phyloP scores from a whole-genome alignment of 306 rosid genomes.

The Astragalus membranaceus region DNA sequence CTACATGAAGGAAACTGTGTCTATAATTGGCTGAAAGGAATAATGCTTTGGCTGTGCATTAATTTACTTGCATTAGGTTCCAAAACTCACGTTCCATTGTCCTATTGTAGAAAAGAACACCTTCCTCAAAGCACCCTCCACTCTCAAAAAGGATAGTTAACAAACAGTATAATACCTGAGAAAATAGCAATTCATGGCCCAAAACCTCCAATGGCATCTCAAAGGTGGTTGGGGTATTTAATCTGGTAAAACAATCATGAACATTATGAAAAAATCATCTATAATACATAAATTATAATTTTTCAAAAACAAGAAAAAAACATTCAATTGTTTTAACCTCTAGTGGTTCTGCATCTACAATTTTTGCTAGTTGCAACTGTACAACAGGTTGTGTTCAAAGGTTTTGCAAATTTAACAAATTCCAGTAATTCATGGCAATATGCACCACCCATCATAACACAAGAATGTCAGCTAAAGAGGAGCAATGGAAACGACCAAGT shows the following conservation, averaged over 20 bases:
- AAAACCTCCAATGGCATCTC: conserved; percentile 77
- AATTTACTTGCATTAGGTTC: neutral
- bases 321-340: neutral
- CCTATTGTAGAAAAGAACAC: neutral
- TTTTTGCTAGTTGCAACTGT: neutral
- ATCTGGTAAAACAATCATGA: conserved; percentile 35
- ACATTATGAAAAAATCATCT: neutral
- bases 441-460: neutral
- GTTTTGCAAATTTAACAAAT: neutral
- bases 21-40: neutral
- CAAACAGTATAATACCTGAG: conserved; percentile 49
- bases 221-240: conserved; percentile 81
- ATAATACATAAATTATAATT: neutral
- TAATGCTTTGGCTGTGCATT: neutral
- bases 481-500: neutral
- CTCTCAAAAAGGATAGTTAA: neutral
- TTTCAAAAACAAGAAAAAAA: neutral
- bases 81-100: neutral
- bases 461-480: neutral
- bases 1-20: neutral
- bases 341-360: neutral
- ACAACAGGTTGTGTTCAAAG: neutral
- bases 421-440: neutral
- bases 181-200: conserved; percentile 74
- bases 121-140: neutral